Conservation (phyloP, 805 yeast species). For the Maudiozyma saulgeensis region DNA sequence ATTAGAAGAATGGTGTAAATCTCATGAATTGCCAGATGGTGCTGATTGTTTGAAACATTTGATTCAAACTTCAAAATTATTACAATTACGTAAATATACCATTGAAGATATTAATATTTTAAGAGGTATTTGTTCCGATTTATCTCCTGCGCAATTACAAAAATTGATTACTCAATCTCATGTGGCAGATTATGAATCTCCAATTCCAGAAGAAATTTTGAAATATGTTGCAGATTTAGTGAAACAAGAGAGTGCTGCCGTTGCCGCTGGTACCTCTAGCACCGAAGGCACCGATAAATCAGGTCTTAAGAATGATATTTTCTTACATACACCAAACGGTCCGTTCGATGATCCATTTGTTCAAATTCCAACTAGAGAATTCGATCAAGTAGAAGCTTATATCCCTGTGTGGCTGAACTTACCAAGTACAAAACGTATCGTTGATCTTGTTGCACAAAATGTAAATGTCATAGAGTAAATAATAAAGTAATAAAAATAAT, state of each 20-base stretch:
- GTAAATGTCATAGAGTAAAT: constrained; percentile 40
- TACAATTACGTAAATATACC: constrained; percentile 85
- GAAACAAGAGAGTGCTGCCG: constrained; percentile 36
- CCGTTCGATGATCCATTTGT: constrained; percentile 80
- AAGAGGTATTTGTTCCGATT: constrained; percentile 87
- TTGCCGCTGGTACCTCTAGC: background rate
- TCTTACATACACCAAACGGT: constrained; percentile 60
- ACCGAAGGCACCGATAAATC: constrained; percentile 36
- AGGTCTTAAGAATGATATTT: constrained; percentile 48
- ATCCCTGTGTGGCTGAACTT: constrained; percentile 91
- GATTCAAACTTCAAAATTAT: constrained; percentile 83
- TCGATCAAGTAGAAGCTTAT: constrained; percentile 76
- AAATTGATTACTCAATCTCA: constrained; percentile 80
- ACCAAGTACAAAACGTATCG: constrained; percentile 80
- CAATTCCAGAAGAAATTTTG: constrained; percentile 73
- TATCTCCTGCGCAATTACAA: constrained; percentile 93
- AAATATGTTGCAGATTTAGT: constrained; percentile 75
- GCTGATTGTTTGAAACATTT: constrained; percentile 75
- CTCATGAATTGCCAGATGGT: constrained; percentile 84
- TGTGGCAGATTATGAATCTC: constrained; percentile 90
- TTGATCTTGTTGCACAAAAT: constrained; percentile 77
- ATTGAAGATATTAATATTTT: constrained; percentile 84
- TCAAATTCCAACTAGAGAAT: constrained; percentile 62
- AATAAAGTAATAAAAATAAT: background rate
- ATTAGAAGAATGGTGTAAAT: constrained; percentile 96